Base-by-base conservation (phyloP, 176 grass and related monocot genomes). In the Oryza brachyantha region DNA sequence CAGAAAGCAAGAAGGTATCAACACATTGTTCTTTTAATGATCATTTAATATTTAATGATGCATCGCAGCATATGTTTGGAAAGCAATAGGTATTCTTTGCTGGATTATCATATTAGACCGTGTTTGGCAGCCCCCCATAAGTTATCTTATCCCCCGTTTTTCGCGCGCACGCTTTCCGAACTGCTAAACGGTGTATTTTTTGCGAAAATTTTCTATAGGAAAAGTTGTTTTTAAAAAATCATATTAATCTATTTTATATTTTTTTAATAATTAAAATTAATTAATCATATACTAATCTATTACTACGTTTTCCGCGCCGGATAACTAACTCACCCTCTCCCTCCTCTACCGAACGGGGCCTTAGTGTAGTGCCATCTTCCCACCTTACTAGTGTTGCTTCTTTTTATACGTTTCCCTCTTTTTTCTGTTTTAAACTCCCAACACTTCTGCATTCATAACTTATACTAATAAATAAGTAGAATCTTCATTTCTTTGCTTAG, bases 1-100 rank as follows among this genome's bases (percentile, higher is more conserved):
- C 85, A 54, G 87, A 88, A 86, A 86, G 82, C 68, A 88, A 83
- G 50, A 97, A 97, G 90, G 93, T 97, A 67, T 37, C 71, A 22
- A 38, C 5, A 36, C 10, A 0, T 54, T 32, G 25, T 73, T 7
- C 52, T 50, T 62, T 73, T 14, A 21, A 29, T 54, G 29, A 14
- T 65, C 7, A 22, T 64, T 54, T 22, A 42, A 27, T 48, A 36
- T 46, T 29, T 16, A 24, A 34, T 57, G 8, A 34, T 10, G 10
- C 19, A 66, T 66, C 11, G 61, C 66, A 21, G 48, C 25, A 17
- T 36, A 50, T 8, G 34, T 57, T 11, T 5, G 12, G 40, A 42
- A 2, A 22, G 46, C 2, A 54, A 48, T 39, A n/a, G 4, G 9
- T 19, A 40, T 66, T 0, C 4, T 63, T 46, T 72, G 5, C n/a